phyloP scores from a whole-genome alignment of 345 rosid species.

The Eucalyptus cloeziana region DNA sequence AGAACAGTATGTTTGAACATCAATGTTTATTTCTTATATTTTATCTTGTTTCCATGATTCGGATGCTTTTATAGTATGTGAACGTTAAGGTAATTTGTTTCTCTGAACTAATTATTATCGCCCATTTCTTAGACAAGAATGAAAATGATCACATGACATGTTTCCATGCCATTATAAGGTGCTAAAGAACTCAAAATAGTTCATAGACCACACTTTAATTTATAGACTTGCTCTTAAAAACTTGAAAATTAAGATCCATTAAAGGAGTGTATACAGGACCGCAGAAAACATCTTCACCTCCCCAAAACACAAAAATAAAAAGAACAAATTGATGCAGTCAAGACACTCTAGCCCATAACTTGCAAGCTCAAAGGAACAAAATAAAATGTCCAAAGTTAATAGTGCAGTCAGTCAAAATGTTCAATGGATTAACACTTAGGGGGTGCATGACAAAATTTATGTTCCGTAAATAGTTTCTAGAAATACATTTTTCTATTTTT shows the following conservation, averaged over 20 bases:
- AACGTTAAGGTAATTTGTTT: too few relatives aligned
- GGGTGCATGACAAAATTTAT: too few relatives aligned
- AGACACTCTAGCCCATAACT: neutral
- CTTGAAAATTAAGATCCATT: neutral
- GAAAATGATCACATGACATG: neutral
- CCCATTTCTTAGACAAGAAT: neutral
- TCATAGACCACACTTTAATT: too few relatives aligned
- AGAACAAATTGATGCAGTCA: neutral
- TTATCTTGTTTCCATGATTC: neutral
- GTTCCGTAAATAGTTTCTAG: too few relatives aligned
- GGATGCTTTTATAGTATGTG: neutral
- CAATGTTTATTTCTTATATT: neutral
- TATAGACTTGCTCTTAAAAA: neutral
- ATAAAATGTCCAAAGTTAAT: neutral
- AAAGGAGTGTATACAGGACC: neutral
- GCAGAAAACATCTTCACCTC: neutral
- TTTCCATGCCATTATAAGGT: neutral
- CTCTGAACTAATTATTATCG: neutral
- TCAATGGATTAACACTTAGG: too few relatives aligned
- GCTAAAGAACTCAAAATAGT: neutral
- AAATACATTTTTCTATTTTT: too few relatives aligned
- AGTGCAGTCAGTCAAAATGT: neutral
- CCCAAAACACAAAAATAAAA: neutral
- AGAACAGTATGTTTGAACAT: slow-evolving; percentile 51
- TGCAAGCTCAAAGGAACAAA: neutral